Percentiles rank a stretch among this genome's conserved stretches.
These are phyloP conservation scores for Bertia moriformis DNA, from an alignment of 2,329 filamentous ascomycete genomes.

Conservation along the genomic window DNA sequence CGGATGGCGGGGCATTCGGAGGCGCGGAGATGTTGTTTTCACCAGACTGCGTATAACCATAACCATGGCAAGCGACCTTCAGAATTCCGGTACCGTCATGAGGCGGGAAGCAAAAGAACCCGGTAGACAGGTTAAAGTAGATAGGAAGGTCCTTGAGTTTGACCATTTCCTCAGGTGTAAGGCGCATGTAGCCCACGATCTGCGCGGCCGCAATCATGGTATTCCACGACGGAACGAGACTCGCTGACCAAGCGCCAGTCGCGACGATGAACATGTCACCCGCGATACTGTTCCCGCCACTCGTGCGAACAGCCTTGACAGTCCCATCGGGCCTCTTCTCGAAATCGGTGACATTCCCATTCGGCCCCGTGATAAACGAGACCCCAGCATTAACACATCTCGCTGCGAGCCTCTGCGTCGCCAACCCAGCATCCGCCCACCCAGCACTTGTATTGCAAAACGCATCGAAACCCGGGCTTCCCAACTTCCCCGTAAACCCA, in stretches of 20 bases:
- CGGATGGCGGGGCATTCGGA: neutral
- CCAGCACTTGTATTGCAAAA: conserved; percentile 1
- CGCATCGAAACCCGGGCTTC: neutral
- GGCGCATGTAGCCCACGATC: conserved; percentile 12
- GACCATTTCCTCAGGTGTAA: conserved; percentile 11
- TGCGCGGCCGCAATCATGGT: conserved; percentile 6
- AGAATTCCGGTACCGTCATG: conserved; percentile 9
- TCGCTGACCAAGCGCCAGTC: conserved; percentile 10
- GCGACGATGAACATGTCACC: conserved; percentile 9
- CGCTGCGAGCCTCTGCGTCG: neutral
- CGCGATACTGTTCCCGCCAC: conserved; percentile 5
- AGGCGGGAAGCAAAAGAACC: conserved; percentile 15
- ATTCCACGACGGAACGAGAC: conserved; percentile 8
- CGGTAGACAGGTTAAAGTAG: conserved; percentile 11
- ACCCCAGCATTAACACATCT: conserved; percentile 1
- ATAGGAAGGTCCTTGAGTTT: conserved; percentile 9
- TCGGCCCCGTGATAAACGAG: conserved; percentile 1
- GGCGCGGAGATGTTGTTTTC: neutral
- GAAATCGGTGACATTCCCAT: neutral
- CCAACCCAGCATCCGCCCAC: conserved; percentile 2
- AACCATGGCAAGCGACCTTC: conserved; percentile 13
- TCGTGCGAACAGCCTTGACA: conserved; percentile 8
- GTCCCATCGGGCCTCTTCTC: conserved; percentile 1
- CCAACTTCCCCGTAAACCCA: neutral
- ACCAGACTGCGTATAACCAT: conserved; percentile 6